phyloP scores from a whole-genome alignment of 148 eudicot genomes.

The Hydrangea macrophylla region DNA sequence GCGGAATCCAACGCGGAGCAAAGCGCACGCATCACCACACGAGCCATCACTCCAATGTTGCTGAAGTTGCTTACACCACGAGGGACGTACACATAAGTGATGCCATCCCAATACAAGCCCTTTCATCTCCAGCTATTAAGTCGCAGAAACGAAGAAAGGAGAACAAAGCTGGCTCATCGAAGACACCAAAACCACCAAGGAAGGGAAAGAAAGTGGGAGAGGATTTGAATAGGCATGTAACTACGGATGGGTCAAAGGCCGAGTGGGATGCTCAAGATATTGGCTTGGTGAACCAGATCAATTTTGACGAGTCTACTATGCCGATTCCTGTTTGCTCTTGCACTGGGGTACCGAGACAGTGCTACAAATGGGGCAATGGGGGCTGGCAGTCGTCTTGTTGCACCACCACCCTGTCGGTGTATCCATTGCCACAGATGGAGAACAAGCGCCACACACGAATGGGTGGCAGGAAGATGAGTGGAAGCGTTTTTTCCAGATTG shows the following conservation, averaged over 20 bases:
- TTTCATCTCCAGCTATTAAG: constrained; percentile 34
- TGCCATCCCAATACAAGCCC: constrained; percentile 40
- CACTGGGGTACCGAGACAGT: constrained; percentile 55
- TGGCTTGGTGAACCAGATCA: constrained; percentile 43
- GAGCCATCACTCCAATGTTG: constrained; percentile 8
- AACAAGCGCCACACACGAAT: constrained; percentile 62
- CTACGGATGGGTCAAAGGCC: constrained; percentile 47
- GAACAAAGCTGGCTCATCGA: constrained; percentile 24
- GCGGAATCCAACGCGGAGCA: constrained; percentile 27
- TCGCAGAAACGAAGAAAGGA: constrained; percentile 35
- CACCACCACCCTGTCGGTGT: constrained; percentile 56
- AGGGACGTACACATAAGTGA: constrained; percentile 33
- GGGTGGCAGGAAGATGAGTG: constrained; percentile 87
- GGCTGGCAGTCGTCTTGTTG: constrained; percentile 96
- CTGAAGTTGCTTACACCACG: constrained; percentile 16
- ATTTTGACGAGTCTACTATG: constrained; percentile 52
- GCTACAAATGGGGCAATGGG: constrained; percentile 87
- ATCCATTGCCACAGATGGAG: constrained; percentile 65
- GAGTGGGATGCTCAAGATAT: constrained; percentile 51
- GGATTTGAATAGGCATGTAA: constrained; percentile 52
- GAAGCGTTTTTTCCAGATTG: constrained; percentile 66
- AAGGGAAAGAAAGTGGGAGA: constrained; percentile 37
- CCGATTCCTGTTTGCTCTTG: constrained; percentile 75
- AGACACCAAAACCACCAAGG: constrained; percentile 18
- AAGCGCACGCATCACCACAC: constrained; percentile 33